A percentile compares a stretch with the other conserved stretches of the same genome.
phyloP scores from a whole-genome alignment of 2,329 filamentous ascomycete genomes.

The Coniella vitis region DNA sequence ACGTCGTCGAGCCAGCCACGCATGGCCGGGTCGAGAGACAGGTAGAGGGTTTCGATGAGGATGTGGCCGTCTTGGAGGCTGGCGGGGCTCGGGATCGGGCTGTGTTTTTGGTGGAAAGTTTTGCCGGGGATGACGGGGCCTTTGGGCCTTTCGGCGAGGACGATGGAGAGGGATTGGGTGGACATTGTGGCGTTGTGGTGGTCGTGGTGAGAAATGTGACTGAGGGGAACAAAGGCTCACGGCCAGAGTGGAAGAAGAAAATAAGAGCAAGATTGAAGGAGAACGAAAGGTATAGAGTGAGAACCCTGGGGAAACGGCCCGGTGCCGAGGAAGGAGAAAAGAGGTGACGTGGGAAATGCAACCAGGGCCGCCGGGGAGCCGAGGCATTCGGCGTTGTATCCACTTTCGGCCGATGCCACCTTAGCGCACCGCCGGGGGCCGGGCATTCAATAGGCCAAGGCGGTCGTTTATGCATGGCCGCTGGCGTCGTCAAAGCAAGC shows the following conservation, averaged over 20 bases:
- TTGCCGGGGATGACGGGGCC: constrained; percentile 54
- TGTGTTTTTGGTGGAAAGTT: constrained; percentile 52
- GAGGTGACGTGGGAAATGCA: neutral
- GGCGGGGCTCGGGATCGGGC: constrained; percentile 41
- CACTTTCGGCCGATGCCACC: constrained; percentile 1
- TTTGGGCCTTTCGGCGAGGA: constrained; percentile 58
- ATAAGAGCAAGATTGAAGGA: neutral
- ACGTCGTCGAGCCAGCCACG: constrained; percentile 50
- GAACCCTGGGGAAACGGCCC: neutral
- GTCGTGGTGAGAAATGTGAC: neutral
- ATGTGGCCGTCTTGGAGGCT: constrained; percentile 45
- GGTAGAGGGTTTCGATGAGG: constrained; percentile 43
- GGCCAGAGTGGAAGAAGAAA: neutral
- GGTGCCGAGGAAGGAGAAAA: no score
- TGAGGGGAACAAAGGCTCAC: neutral
- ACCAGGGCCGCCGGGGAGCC: constrained; percentile 1
- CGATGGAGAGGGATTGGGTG: constrained; percentile 19
- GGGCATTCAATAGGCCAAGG: neutral
- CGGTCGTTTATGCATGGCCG: no score
- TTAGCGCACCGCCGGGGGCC: neutral
- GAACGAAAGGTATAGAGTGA: neutral
- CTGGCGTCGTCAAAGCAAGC: no score
- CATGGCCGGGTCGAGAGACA: constrained; percentile 59
- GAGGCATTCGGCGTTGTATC: constrained; percentile 1
- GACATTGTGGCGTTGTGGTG: neutral